Conservation (phyloP, 2,329 filamentous ascomycete species). For the Aspergillus candidus region DNA sequence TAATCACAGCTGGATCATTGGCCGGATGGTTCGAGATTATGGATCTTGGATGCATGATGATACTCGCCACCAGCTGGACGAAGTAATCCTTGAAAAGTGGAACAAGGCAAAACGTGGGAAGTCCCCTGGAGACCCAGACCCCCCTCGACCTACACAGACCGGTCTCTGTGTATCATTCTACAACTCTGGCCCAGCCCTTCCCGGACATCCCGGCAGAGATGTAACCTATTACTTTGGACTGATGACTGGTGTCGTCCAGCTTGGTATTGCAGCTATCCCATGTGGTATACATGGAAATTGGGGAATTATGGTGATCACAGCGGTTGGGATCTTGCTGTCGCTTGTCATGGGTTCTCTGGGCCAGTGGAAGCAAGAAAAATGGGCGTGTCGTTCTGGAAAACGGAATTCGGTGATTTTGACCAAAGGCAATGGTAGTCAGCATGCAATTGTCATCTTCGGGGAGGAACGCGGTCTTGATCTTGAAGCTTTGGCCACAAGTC, state of each 20-base stretch:
- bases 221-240: slow-evolving; percentile 20
- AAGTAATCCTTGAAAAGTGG: slow-evolving; percentile 11
- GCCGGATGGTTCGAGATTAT: slow-evolving; percentile 39
- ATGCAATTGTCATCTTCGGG: slow-evolving; percentile 37
- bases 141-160: slow-evolving; percentile 13
- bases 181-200: slow-evolving; percentile 10
- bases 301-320: slow-evolving; percentile 38
- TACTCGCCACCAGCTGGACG: slow-evolving; percentile 7
- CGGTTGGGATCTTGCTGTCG: slow-evolving; percentile 33
- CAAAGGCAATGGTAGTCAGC: slow-evolving; percentile 36
- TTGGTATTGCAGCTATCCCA: slow-evolving; percentile 34
- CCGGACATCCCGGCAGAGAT: slow-evolving; percentile 15
- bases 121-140: neutral
- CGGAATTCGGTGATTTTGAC: slow-evolving; percentile 33
- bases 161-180: slow-evolving; percentile 24
- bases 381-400: slow-evolving; percentile 28
- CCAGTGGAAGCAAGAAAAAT: slow-evolving; percentile 44
- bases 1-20: slow-evolving; percentile 41
- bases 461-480: slow-evolving; percentile 33
- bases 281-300: slow-evolving; percentile 30
- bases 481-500: slow-evolving; percentile 36
- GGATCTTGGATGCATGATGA: slow-evolving; percentile 25
- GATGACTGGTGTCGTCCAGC: slow-evolving; percentile 16
- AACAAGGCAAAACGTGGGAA: neutral
- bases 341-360: slow-evolving; percentile 30